These are phyloP conservation scores for Cordia subcordata DNA, from an alignment of 257 asterid species.

Conservation along the genomic window DNA sequence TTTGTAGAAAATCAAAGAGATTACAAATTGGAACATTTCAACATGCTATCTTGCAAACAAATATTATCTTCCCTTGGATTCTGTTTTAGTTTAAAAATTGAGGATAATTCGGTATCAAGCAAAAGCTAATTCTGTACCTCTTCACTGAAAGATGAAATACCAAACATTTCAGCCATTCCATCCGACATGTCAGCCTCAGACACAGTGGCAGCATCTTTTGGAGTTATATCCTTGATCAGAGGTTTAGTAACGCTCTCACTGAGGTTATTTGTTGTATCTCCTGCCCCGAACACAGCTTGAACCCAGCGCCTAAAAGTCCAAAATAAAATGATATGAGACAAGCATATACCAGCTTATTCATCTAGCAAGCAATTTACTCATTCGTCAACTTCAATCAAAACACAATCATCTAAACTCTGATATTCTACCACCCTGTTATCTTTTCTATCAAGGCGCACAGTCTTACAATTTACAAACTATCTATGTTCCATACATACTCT, in stretches of 20 bases:
- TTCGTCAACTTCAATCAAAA: neutral
- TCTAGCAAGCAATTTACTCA: neutral
- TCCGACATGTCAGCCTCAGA: conserved; percentile 69
- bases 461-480: too few species aligned
- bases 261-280: conserved; percentile 16
- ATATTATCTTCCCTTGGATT: neutral
- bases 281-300: conserved; percentile 73
- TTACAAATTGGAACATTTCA: neutral
- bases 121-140: conserved; percentile 46
- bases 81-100: neutral
- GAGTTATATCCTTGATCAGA: conserved; percentile 21
- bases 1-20: neutral
- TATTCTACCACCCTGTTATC: too few species aligned
- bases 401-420: neutral
- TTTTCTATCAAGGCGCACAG: too few species aligned
- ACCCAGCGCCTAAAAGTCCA: conserved; percentile 78
- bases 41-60: neutral
- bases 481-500: too few species aligned
- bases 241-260: conserved; percentile 22
- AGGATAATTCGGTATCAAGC: neutral
- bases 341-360: neutral
- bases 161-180: conserved; percentile 84
- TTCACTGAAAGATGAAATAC: conserved; percentile 47
- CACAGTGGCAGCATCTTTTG: conserved; percentile 24
- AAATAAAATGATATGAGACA: conserved; percentile 2